These are phyloP conservation scores for Cyberlindnera misumaiensis DNA, from an alignment of 805 yeast species.

Conservation along the genomic window DNA sequence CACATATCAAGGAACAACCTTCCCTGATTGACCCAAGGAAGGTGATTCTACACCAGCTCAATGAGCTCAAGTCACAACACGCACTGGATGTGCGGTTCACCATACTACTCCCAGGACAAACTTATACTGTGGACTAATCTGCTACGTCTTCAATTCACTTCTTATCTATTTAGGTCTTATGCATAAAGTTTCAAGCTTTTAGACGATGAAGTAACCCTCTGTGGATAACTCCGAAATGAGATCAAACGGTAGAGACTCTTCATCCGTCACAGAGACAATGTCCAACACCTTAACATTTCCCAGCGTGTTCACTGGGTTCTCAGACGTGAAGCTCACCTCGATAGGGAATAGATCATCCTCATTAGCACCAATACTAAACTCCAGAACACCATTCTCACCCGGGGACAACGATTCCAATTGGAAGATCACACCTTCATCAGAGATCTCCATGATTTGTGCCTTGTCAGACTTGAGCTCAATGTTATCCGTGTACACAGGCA, in stretches of 20 bases:
- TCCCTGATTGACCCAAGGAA: conserved; percentile 48
- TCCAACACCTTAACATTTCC: conserved; percentile 61
- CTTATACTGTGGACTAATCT: conserved; percentile 23
- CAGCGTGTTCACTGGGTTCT: conserved; percentile 44
- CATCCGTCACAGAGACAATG: conserved; percentile 44
- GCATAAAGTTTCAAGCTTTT: conserved; percentile 2
- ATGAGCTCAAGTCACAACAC: conserved; percentile 33
- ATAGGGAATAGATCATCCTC: conserved; percentile 91
- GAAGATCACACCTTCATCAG: conserved; percentile 68
- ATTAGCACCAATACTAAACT: conserved; percentile 65
- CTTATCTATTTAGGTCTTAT: background rate
- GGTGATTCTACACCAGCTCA: conserved; percentile 43
- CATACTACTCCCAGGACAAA: conserved; percentile 50
- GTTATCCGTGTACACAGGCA: conserved; percentile 61
- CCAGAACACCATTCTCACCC: conserved; percentile 65
- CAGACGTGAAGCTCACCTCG: conserved; percentile 53
- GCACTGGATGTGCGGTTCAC: conserved; percentile 41
- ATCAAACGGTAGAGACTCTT: conserved; percentile 63
- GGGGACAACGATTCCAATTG: conserved; percentile 47
- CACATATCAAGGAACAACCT: conserved; percentile 42
- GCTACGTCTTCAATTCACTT: background rate
- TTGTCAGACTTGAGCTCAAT: conserved; percentile 46
- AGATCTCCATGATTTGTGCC: conserved; percentile 48
- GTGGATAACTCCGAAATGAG: conserved; percentile 49
- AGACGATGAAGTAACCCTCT: conserved; percentile 53